A percentile compares a stretch with the other conserved stretches of the same genome.
Conservation (phyloP, 352 stramenopile species). For the Phytophthora vignae region DNA sequence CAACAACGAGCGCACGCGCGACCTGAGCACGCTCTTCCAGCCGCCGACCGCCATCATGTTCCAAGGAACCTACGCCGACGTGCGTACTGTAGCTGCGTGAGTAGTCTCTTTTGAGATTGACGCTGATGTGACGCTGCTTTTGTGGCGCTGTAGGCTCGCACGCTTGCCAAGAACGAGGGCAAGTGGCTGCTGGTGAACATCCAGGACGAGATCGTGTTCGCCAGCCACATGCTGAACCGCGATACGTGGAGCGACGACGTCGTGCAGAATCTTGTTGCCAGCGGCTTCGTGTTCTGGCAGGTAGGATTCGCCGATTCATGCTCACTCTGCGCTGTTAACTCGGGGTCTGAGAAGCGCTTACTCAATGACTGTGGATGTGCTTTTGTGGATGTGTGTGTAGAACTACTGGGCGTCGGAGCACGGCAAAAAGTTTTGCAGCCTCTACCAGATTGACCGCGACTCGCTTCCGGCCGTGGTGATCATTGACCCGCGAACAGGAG, state of each 20-base stretch:
- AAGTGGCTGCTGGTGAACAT: constrained; percentile 97
- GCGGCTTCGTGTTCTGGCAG: constrained; percentile 96
- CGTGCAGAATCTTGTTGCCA: constrained; percentile 94
- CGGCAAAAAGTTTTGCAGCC: constrained; percentile 83
- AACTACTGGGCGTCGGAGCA: constrained; percentile 83
- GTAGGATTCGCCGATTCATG: constrained; percentile 26
- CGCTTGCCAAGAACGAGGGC: constrained; percentile 82
- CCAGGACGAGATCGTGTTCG: constrained; percentile 94
- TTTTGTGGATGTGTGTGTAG: constrained; percentile 30
- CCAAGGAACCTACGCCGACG: constrained; percentile 79
- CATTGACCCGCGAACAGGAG: constrained; percentile 78
- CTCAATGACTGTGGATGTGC: neutral
- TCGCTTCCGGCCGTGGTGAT: constrained; percentile 77
- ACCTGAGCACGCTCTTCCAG: constrained; percentile 79
- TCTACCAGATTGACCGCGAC: constrained; percentile 82
- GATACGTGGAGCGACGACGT: constrained; percentile 97
- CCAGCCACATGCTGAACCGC: constrained; percentile 95
- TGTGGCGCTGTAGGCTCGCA: constrained; percentile 50
- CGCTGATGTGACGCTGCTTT: neutral
- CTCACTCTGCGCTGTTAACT: neutral
- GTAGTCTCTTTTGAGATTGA: neutral
- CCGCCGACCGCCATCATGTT: constrained; percentile 82
- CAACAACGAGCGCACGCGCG: constrained; percentile 40
- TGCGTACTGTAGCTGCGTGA: constrained; percentile 20
- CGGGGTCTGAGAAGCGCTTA: neutral